Conservation (phyloP, 2,329 filamentous ascomycete species). For the Cercospora sesami region DNA sequence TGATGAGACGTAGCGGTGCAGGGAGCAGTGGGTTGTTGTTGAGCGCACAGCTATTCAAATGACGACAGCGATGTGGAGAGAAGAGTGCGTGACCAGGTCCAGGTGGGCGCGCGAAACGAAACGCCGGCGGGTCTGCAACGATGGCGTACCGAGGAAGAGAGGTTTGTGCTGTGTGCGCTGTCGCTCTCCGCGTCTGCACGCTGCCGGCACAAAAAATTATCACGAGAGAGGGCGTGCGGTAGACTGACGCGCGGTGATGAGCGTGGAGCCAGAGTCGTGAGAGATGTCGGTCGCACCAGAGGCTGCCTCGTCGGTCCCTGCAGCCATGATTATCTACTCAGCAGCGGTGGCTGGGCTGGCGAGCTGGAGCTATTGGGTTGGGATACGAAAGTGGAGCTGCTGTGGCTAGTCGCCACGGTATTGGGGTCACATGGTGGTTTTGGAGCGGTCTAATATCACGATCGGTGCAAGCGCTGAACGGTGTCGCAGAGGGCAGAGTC, state of each 20-base stretch:
- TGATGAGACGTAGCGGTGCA: background rate
- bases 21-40: conserved; percentile 7
- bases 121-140: background rate
- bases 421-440: background rate
- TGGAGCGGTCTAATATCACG: background rate
- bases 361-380: background rate
- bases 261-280: background rate
- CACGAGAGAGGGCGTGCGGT: background rate
- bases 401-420: background rate
- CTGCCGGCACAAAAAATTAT: background rate
- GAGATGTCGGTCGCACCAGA: background rate
- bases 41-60: conserved; percentile 7
- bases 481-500: background rate
- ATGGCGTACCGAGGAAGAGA: conserved; percentile 4
- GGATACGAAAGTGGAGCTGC: conserved; percentile 5
- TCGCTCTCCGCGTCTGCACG: background rate
- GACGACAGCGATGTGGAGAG: conserved; percentile 12
- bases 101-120: conserved; percentile 1
- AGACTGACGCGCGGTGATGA: background rate
- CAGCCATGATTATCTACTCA: background rate
- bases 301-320: background rate
- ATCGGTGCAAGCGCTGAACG: background rate
- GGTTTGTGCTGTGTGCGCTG: background rate
- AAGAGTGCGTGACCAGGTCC: conserved; percentile 2
- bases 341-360: background rate